Evolutionary conservation across 306 rosid genomes (phyloP), one percentile per base, ranked within the genome.

Genomic region (Benincasa hispida): DNA sequence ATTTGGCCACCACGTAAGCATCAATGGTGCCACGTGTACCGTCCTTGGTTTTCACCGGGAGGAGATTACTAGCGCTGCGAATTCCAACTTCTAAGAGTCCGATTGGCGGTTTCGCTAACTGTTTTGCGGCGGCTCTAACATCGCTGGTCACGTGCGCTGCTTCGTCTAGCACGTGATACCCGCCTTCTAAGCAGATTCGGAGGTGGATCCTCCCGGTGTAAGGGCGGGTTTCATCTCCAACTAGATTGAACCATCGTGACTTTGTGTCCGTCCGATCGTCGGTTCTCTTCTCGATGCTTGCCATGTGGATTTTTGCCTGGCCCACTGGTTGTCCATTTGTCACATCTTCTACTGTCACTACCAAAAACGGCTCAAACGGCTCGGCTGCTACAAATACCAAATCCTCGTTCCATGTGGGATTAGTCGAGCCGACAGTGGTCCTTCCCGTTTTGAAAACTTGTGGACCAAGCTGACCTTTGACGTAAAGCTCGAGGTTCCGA

Each of bases 141-240:
- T 90, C 97, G 17, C 97, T 93, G 3, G 92, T 93, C 85, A 91
- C 92, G 82, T 91, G 96, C 48, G 92, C 91, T 0, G 92, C 93
- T 77, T 93, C 96, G 30, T 93, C 97, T 11, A 88, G 80, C 93
- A 93, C 96, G 84, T 93, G 98, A 84, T 93, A 93, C 1, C 96
- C 96, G 0, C 96, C 96, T 80, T 93, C 97, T 39, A 93, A 50
- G 74, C 98, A 88, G 6, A 88, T 87, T 1, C 91, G 76, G 57
- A 93, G 72, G 65, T 93, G 97, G 74, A 93, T 88, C 50, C 96
- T 82, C 0, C 98, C 92, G 0, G 88, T 84, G 78, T 93, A 91
- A 0, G 88, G 79, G 1, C 65, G 80, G 6, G 10, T 68, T 67
- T 85, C 87, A 7, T 86, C 96, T 9, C 90, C 86, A 1, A 77